Evolutionary conservation across 2,329 filamentous ascomycete genomes (phyloP), one percentile per base, ranked within the genome.

Genomic region (Penicillium sp.): DNA sequence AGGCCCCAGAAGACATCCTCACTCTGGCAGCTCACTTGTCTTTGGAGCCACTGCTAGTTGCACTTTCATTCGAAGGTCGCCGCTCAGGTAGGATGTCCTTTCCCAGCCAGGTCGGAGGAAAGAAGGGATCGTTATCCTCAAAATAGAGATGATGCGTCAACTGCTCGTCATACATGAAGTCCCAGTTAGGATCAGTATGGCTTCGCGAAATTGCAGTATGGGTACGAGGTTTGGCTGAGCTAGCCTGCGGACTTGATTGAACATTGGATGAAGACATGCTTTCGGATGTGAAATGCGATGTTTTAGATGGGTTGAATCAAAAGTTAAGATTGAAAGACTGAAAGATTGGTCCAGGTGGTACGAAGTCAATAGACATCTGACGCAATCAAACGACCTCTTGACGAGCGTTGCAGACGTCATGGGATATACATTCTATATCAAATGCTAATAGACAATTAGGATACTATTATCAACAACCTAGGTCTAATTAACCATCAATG

Each of bases 51-150:
- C 46, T 29, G 37, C 45, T 52, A 12, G 32, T 13, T 10, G 38
- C 41, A 10, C 47, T 52, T 35, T 55, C 49, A 24, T 46, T 49
- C 6, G 55, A 52, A 6, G 28, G 43, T 27, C 47, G 46, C 24
- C 43, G 50, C 13, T 50, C 29, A 8, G 50, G 23, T 1, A 31
- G 33, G 7, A 32, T 44, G 6, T 59, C 53, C 43, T 64, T 57
- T 2, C 62, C 63, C 6, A 66, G 47, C 58, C 60, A 60, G 32
- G 39, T 55, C 3, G 66, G 65, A 24, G 66, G 64, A 38, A 70
- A 70, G 49, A 70, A 70, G 44, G 59, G 57, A 29, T 64, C 63
- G 41, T 69, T 68, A 40, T 70, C 66, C 49, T 69, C 65, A 25
- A 64, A 69, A 45, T 67, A 61, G 15, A 69, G 65, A 50, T 63